Evolutionary conservation across 192 early-diverging fungal species (phyloP), one percentile per base, ranked within the genome.

Genomic region (Podila epicladia): DNA sequence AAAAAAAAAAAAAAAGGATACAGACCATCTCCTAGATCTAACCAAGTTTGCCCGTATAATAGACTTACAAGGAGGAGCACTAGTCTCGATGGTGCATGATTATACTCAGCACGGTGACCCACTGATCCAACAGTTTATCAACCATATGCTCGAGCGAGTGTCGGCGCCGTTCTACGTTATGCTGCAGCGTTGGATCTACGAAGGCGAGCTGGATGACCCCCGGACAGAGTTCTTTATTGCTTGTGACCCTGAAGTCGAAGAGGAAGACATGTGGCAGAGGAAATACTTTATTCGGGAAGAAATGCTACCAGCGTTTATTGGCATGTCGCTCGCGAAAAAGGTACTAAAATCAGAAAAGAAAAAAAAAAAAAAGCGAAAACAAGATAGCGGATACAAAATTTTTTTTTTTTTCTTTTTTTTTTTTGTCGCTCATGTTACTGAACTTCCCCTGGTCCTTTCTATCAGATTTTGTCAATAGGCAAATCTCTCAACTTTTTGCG

Each of bases 91-190:
- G 11, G 91, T 99, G 37, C 92, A 97, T 75, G 91, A 87, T 45
- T 93, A 95, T 57, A 92, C 88, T 7, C 91, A 95, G 64, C 94
- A 99, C 77, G 98, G 98, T 0, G 97, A 99, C 73, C 96, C 98
- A 15, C 91, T 95, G 32, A 90, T 95, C 63, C 89, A 93, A 68
- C 57, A 89, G 26, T 96, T 96, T 80, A 91, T 95, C 13, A 84
- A 89, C 48, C 77, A 90, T 29, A 87, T 97, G 67, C 83, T 98
- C 48, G 89, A 89, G 71, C 59, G 91, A 86, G 87, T 94, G 2
- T 92, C 96, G 1, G 85, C 84, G 41, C 98, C 98, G n/a, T 98
- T 99, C 77, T 97, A 91, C 75, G 89, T 90, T 64, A 96, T 96
- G 87, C 86, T 99, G 20, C 88, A 89, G 61, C 89, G 90, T 35